Conservation (phyloP, 495 filamentous ascomycete genomes). For the Daldinia grandis region DNA sequence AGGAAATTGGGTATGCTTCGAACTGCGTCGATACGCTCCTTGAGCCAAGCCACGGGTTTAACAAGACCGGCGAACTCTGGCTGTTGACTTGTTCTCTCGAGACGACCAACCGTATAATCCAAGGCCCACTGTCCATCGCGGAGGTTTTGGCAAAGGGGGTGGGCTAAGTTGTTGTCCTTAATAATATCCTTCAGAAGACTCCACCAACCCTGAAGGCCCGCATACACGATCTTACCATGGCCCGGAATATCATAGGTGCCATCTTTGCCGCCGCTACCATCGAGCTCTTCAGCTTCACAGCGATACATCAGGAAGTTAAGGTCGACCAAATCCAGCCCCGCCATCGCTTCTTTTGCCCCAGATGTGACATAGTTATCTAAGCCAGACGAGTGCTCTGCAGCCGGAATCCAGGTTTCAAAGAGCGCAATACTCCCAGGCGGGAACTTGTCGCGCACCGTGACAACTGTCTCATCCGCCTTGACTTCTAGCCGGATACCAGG, state of each 20-base stretch:
- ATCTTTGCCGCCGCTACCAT: slow-evolving; percentile 78
- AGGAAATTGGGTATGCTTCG: slow-evolving; percentile 86
- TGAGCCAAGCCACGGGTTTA: slow-evolving; percentile 78
- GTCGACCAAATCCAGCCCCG: slow-evolving; percentile 74
- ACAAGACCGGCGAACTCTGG: slow-evolving; percentile 66
- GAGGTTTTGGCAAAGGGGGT: slow-evolving; percentile 91
- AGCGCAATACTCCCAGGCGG: slow-evolving; percentile 93
- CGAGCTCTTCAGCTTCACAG: slow-evolving; percentile 90
- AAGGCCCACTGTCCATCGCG: slow-evolving; percentile 94
- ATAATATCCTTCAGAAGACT: slow-evolving; percentile 87
- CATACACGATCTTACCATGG: slow-evolving; percentile 86
- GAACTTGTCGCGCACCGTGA: slow-evolving; percentile 82
- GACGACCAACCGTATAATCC: slow-evolving; percentile 81
- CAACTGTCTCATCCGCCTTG: slow-evolving; percentile 73
- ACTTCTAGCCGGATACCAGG: slow-evolving; percentile 73
- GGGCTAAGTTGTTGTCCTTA: slow-evolving; percentile 87
- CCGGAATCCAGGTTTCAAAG: slow-evolving; percentile 94
- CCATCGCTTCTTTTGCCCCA: slow-evolving; percentile 82
- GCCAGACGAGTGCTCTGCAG: slow-evolving; percentile 78
- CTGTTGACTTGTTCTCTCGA: slow-evolving; percentile 74
- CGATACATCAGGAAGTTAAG: slow-evolving; percentile 93
- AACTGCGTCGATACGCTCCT: slow-evolving; percentile 83
- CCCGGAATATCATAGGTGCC: slow-evolving; percentile 88
- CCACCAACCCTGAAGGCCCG: slow-evolving; percentile 98
- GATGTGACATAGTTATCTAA: slow-evolving; percentile 84